Evolutionary conservation across 305 asterid genomes (phyloP).

Genomic region (Plantago coronopus): DNA sequence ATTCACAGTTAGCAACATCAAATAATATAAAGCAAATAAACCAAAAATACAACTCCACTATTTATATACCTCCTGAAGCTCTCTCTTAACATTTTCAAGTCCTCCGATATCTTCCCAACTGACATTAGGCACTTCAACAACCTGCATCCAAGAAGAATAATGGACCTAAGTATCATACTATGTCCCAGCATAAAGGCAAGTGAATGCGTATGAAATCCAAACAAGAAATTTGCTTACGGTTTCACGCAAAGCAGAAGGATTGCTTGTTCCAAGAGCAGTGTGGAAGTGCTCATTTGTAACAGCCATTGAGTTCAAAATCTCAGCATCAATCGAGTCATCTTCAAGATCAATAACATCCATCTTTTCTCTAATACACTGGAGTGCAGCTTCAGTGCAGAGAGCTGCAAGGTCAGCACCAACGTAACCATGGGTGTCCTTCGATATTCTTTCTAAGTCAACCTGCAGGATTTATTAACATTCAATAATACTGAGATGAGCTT

Average conservation of each 20-base stretch:
- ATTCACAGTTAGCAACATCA: too few species aligned
- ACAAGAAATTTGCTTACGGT: constrained; percentile 50
- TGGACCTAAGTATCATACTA: too few species aligned
- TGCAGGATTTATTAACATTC: constrained; percentile 29
- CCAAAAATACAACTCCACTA: too few species aligned
- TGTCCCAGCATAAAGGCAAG: too few species aligned
- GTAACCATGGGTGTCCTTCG: constrained; percentile 80
- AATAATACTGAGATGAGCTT: too few species aligned
- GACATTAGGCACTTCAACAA: constrained; percentile 59
- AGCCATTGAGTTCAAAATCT: constrained; percentile 87
- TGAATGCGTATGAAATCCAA: too few species aligned
- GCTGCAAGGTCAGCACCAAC: constrained; percentile 98
- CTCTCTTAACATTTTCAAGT: constrained; percentile 59
- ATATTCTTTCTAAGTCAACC: constrained; percentile 87
- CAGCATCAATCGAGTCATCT: constrained; percentile 91
- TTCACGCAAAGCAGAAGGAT: constrained; percentile 94
- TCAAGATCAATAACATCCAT: constrained; percentile 95
- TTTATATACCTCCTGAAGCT: constrained; percentile 67
- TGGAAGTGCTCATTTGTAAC: constrained; percentile 81
- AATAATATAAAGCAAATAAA: too few species aligned
- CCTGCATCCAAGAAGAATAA: constrained; percentile 32
- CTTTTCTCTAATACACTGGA: constrained; percentile 95
- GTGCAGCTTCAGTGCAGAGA: constrained; percentile 90
- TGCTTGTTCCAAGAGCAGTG: constrained; percentile 93
- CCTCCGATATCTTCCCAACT: constrained; percentile 64